Percentiles rank a stretch among this genome's conserved stretches.
These are phyloP conservation scores for Thelonectria olida DNA, from an alignment of 2,329 filamentous ascomycete genomes.

Conservation along the genomic window DNA sequence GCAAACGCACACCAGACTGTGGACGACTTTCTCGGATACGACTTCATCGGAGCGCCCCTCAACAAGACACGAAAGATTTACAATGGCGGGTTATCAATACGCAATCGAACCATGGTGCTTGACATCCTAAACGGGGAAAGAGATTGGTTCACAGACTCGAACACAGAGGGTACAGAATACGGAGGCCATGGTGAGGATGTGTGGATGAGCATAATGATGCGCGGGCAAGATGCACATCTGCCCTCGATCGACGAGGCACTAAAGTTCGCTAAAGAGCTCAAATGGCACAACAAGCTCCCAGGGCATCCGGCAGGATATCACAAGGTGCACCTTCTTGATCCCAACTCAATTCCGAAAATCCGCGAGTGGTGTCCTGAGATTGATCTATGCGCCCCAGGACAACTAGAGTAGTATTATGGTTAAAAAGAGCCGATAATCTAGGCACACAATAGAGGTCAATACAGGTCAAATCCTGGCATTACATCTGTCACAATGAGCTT, in stretches of 20 bases:
- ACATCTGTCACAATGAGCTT: too few species aligned
- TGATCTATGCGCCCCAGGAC: conserved; percentile 4
- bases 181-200: conserved; percentile 14
- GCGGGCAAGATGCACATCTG: conserved; percentile 12
- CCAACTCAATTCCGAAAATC: conserved; percentile 3
- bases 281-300: conserved; percentile 11
- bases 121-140: background rate
- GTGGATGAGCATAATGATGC: conserved; percentile 21
- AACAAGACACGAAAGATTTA: conserved; percentile 1
- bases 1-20: conserved; percentile 11
- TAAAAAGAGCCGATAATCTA: too few species aligned
- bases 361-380: conserved; percentile 17
- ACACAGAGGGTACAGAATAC: conserved; percentile 13
- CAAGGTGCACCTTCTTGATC: too few species aligned
- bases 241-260: conserved; percentile 10
- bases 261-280: conserved; percentile 14
- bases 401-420: too few species aligned
- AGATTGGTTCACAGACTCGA: conserved; percentile 16
- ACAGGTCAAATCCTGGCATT: too few species aligned
- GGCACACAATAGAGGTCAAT: too few species aligned
- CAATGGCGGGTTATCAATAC: background rate
- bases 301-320: conserved; percentile 12
- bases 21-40: conserved; percentile 13
- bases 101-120: conserved; percentile 4
- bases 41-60: conserved; percentile 13